These are phyloP conservation scores for Colletotrichum theobromicola DNA, from an alignment of 2,329 filamentous ascomycete genomes.

Conservation along the genomic window DNA sequence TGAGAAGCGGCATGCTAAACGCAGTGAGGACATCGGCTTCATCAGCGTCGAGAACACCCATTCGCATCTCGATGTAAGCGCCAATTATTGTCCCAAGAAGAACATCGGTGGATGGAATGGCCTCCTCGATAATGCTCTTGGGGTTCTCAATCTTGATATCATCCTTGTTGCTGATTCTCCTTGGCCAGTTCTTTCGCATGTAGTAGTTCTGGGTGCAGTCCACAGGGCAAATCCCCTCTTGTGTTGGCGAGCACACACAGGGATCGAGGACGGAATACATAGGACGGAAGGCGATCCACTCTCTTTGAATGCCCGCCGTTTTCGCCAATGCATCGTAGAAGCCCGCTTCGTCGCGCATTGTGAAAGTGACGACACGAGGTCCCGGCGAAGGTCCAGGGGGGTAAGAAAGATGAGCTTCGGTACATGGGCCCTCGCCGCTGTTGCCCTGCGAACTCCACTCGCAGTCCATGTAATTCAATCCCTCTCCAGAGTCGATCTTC, in stretches of 20 bases:
- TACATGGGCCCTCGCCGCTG: not conserved
- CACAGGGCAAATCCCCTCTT: not conserved
- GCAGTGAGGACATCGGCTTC: not conserved
- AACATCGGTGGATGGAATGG: not conserved
- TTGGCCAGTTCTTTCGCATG: not conserved
- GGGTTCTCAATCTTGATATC: not conserved
- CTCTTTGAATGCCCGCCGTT: not conserved
- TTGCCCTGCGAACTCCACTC: not conserved
- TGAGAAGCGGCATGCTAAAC: slow-evolving; percentile 26
- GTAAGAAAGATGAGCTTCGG: not conserved
- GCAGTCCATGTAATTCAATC: not conserved
- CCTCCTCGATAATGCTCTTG: not conserved
- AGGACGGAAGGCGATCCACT: too few relatives aligned
- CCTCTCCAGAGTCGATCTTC: not conserved
- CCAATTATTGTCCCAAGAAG: not conserved
- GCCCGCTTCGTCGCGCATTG: not conserved
- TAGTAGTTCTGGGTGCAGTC: not conserved
- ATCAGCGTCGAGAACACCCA: not conserved
- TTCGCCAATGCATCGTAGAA: not conserved
- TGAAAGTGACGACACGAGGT: not conserved
- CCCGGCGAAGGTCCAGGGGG: not conserved
- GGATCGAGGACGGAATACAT: not conserved
- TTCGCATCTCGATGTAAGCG: not conserved
- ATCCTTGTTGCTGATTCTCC: not conserved
- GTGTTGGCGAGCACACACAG: not conserved